Evolutionary conservation across 2,329 filamentous ascomycete genomes (phyloP), one percentile per base, ranked within the genome.

Genomic region (Diplodia mutila): DNA sequence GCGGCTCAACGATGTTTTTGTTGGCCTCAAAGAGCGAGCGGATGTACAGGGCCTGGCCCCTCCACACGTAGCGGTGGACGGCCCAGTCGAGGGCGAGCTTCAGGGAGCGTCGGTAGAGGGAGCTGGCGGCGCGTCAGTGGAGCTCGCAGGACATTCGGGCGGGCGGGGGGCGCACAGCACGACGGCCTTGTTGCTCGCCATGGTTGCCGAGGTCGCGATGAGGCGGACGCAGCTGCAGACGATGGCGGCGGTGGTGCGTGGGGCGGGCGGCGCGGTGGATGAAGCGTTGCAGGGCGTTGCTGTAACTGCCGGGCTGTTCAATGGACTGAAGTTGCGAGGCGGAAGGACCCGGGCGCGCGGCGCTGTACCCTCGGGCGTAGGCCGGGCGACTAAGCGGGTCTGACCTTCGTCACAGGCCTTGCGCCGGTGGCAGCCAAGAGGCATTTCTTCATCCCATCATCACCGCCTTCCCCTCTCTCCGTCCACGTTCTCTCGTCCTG

Each of bases 61-160:
- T 91, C 94, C 95, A 99, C 69, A 97, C 83, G 75, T 94, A 89
- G 73, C 95, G 88, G 79, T 97, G 92, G 70, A 98, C 93, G 68
- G 93, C 89, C 95, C 95, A 99, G 84, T 97, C 93, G 72, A 98
- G 89, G 51, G 95, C 87, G 71, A 97, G 89, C 86, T 97, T 97
- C 77, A 99, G 82, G 29, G 93, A 93, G 73, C 93, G 92, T 77
- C 94, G 90, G 82, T 99, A 99, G 69, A 99, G 90, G 70, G 84
- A 85, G 73, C 88, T 89, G 77, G 69, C 67, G 55, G 64, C 46
- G 54, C 61, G 71, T 78, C 73, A 77, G 78, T 71, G 52, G 64
- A 66, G 52, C 73, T 68, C 72, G 59, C 46, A 70, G 65, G 61
- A 25, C 65, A 63, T 66, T 69, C 59, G 69, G 68, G 68, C 66